Evolutionary conservation across 371 early-diverging fungal species (phyloP), one percentile per base, ranked within the genome.

Genomic region (Lichtheimia corymbifera): DNA sequence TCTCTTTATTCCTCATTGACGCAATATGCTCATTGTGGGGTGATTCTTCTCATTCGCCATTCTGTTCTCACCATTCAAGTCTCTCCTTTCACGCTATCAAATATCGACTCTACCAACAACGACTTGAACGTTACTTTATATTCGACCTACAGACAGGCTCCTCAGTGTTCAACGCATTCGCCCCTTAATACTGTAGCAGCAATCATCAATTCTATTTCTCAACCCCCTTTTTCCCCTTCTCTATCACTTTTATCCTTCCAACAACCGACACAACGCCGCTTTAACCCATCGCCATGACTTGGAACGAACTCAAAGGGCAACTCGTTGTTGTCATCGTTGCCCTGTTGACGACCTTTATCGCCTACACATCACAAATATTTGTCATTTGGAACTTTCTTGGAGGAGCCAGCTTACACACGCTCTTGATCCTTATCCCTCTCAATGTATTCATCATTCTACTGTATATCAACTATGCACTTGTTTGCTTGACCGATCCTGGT

Each of bases 391-490:
- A 66, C 13, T 74, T 60, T 59, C 57, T 78, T 41, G 70, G 61
- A 41, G 68, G 68, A 20, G 45, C 70, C 18, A 43, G 54, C 2
- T 28, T 66, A 11, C 59, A 65, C 12, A 71, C 70, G 5, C 24
- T 81, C 40, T 56, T 80, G 24, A 81, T 85, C 24, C 77, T 88
- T 20, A 73, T 73, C 7, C 82, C 86, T 12, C 88, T 93, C 77
- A 88, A 93, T 66, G 58, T 83, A n/a, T 71, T 80, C 56, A 79
- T 91, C 28, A 68, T 88, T 25, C 74, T 87, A 53, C 77, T 91
- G 13, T 85, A 83, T 71, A 67, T 86, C 68, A 93, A 96, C 81
- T 97, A 96, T 73, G 87, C 83, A 60, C 77, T 93, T 30, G 91
- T 91, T 1, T 86, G 86, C 59, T 68, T 72, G 2, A 92, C 92